Base-by-base conservation (phyloP, 371 early-diverging fungal genomes). In the Syncephalastrum sp. region DNA sequence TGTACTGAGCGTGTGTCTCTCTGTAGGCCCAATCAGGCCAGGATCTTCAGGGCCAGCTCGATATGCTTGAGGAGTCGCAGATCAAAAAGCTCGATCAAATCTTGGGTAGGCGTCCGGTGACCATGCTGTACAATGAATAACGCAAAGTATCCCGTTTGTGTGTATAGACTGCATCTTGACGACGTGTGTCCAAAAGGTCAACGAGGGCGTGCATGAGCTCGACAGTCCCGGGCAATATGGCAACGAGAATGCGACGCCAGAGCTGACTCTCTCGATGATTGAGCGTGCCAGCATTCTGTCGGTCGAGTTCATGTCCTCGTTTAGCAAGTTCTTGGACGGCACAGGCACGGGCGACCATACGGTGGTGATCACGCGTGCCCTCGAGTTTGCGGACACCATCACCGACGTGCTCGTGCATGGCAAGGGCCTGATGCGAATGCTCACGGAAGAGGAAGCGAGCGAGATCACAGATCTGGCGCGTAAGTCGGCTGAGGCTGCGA, bases 361-460 rank as follows among this genome's bases (percentile, higher is more conserved):
- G 17, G 86, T 86, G 51, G 92, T 93, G 12, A 95, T 97, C 60
- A 85, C 84, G 4, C 69, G 86, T 0, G 91, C 95, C 0, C 82
- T 89, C 42, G 79, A 83, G 24, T 85, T 96, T 53, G 86, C 96
- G 5, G 92, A 94, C 59, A 73, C 88, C 1, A 70, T 95, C 29
- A 71, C 81, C 16, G 91, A 92, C 54, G 82, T 96, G 38, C 75
- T 96, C 56, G 72, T 80, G 47, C 94, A 95, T 65, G 77, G 89
- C 49, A 96, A 95, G 82, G 98, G 96, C 15, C 85, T 95, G 25
- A 82, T 87, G 38, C 88, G 95, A 8, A 79, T 92, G 44, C 89
- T 91, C 0, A 81, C 82, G 52, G 88, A 85, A 56, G 95, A 94
- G 59, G 91, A 89, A 47, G 76, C 67, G 17, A 96, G 95, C 29